A percentile compares a stretch with the other conserved stretches of the same genome.
Evolutionary conservation across 345 rosid genomes (phyloP).

Genomic region (Syzygium aqueum): DNA sequence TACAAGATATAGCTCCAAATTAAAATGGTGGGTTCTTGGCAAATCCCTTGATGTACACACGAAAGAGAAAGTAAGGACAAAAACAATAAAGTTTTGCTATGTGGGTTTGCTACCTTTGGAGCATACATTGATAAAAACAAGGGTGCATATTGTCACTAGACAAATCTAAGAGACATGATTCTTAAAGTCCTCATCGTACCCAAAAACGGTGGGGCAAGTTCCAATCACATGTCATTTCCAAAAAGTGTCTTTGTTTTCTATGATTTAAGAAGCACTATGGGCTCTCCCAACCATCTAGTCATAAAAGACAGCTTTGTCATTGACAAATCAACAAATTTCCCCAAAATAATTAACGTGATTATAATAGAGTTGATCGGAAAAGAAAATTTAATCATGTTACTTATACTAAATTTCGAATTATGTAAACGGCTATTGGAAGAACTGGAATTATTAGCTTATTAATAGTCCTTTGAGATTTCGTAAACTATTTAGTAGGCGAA

Average conservation of each 20-base stretch:
- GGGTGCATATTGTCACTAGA: not conserved
- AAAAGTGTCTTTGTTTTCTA: not conserved
- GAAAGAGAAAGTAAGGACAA: not conserved
- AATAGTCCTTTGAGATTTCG: not conserved
- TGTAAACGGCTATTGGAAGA: too few relatives aligned
- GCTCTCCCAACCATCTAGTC: not conserved
- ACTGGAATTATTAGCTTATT: not conserved
- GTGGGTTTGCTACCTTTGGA: not conserved
- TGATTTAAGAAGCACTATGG: not conserved
- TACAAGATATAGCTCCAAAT: not conserved
- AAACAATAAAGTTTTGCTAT: not conserved
- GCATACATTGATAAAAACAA: not conserved
- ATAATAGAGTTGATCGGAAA: not conserved
- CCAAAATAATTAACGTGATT: not conserved
- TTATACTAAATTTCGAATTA: too few relatives aligned
- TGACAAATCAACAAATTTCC: not conserved
- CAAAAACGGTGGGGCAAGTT: not conserved
- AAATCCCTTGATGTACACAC: not conserved
- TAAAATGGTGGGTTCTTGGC: not conserved
- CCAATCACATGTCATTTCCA: not conserved
- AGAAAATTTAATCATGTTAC: not conserved
- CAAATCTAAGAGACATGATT: slow-evolving; percentile 1
- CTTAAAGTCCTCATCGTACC: slow-evolving; percentile 5
- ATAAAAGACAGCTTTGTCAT: not conserved
- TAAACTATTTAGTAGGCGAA: not conserved